phyloP scores from a whole-genome alignment of 2,329 filamentous ascomycete species.

The Didymella sp. region DNA sequence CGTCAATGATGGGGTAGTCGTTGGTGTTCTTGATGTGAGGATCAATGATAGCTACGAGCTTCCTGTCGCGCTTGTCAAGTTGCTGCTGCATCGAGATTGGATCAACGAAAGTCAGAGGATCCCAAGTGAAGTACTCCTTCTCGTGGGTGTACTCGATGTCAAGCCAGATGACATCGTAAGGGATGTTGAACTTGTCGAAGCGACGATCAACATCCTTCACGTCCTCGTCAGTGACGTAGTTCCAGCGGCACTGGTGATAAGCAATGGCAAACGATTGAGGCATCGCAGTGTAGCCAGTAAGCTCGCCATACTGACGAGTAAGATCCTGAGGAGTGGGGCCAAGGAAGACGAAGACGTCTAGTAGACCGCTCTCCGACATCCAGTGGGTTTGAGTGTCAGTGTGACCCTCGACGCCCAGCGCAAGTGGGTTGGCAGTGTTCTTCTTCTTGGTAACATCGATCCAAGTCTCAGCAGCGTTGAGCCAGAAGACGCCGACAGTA shows the following conservation, averaged over 20 bases:
- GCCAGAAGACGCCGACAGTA: slow-evolving; percentile 95
- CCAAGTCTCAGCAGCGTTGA: slow-evolving; percentile 97
- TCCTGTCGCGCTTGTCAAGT: slow-evolving; percentile 82
- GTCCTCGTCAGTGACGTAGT: slow-evolving; percentile 96
- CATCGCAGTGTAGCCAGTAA: slow-evolving; percentile 90
- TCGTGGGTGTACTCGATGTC: slow-evolving; percentile 97
- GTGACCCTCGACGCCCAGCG: slow-evolving; percentile 72
- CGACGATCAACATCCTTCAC: slow-evolving; percentile 95
- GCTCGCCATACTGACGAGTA: slow-evolving; percentile 80
- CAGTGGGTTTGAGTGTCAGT: slow-evolving; percentile 90
- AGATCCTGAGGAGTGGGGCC: slow-evolving; percentile 86
- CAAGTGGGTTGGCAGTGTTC: slow-evolving; percentile 74
- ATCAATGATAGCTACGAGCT: slow-evolving; percentile 93
- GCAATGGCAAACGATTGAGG: slow-evolving; percentile 91
- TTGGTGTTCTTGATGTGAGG: slow-evolving; percentile 95
- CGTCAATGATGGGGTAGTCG: slow-evolving; percentile 76
- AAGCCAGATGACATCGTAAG: slow-evolving; percentile 98
- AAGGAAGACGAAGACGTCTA: slow-evolving; percentile 94
- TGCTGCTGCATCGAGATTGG: slow-evolving; percentile 88
- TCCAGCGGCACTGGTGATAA: slow-evolving; percentile 99
- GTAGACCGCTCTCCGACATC: slow-evolving; percentile 89
- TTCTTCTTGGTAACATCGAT: slow-evolving; percentile 88
- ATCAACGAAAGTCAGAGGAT: slow-evolving; percentile 84
- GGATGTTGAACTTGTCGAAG: slow-evolving; percentile 93
- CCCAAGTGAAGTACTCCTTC: slow-evolving; percentile 99